These are phyloP conservation scores for Jaminaea rosea DNA, from an alignment of 1,284 basidiomycete species.

Conservation along the genomic window DNA sequence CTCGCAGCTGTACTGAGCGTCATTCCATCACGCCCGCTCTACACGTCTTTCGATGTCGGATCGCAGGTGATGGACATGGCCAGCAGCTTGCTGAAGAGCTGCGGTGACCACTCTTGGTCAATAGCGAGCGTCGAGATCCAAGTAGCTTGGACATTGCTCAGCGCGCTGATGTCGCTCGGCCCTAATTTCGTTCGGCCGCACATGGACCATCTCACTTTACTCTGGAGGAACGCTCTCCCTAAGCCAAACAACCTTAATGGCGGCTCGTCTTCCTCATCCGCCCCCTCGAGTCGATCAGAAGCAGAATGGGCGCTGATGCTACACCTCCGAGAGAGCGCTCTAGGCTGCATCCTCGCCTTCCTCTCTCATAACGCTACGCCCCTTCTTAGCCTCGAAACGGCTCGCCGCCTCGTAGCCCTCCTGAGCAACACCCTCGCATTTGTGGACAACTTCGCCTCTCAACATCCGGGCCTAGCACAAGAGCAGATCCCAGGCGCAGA, in stretches of 20 bases:
- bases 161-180: conserved; percentile 81
- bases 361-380: conserved; percentile 59
- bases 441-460: conserved; percentile 56
- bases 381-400: conserved; percentile 81
- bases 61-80: conserved; percentile 85
- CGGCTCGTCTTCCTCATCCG: conserved; percentile 70
- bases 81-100: conserved; percentile 76
- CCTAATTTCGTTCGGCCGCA: conserved; percentile 87
- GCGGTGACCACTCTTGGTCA: conserved; percentile 70
- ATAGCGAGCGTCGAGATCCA: conserved; percentile 78
- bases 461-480: conserved; percentile 41
- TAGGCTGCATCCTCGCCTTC: conserved; percentile 81
- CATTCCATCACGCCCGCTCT: conserved; percentile 77
- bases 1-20: conserved; percentile 77
- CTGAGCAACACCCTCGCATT: conserved; percentile 85
- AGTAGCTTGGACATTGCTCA: conserved; percentile 86
- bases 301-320: conserved; percentile 85
- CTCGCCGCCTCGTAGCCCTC: conserved; percentile 73
- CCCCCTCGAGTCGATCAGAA: conserved; percentile 52
- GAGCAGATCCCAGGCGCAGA: conserved; percentile 37
- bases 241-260: too few species aligned
- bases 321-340: conserved; percentile 79
- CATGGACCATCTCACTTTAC: conserved; percentile 78
- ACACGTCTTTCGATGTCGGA: conserved; percentile 86
- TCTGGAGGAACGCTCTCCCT: conserved; percentile 93